Base-by-base conservation (phyloP, 176 grass and related monocot species). In the Aegilops umbellulata region DNA sequence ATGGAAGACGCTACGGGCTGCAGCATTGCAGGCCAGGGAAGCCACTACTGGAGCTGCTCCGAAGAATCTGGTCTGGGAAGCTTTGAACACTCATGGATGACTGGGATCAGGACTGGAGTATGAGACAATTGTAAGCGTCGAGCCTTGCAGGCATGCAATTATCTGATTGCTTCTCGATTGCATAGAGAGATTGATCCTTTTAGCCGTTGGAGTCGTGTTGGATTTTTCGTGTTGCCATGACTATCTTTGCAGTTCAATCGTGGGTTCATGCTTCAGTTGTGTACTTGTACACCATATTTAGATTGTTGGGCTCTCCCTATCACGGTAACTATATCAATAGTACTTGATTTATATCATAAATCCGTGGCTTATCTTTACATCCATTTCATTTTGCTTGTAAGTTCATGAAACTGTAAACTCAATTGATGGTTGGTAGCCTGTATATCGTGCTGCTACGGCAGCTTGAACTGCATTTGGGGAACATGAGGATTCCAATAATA, bases 1-100 rank as follows among this genome's bases (percentile, higher is more conserved):
- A 10, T 39, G 92, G 64, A 88, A 77, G 62, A 92, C 90, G 3
- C 91, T 99, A 55, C 86, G 92, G 79, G 71, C 92, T 32, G 97
- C 97, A 17, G 97, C 97, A 16, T 60, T 99, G 86, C 87, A 96
- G 31, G 97, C 97, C 8, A 89, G 94, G 83, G 79, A 85, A 26
- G 73, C 88, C 14, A 84, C 88, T 1, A 49, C 44, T 0, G 81
- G 81, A 15, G 74, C 66, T 0, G 75, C 39, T 0, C 76, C 80
- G 0, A 99, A 89, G 94, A 99, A 96, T 76, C 80, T 99, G 69
- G 90, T 99, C 0, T 99, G 97, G 97, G 97, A 99, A 79, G 94
- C 97, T 19, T 74, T 93, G 17, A 99, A 99, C 85, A 94, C 94
- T 49, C 97, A 93, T 79, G 97, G 97, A 70, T 98, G 49, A 86